These are phyloP conservation scores for Pythium apleroticum DNA, from an alignment of 352 stramenopile genomes.

Conservation along the genomic window DNA sequence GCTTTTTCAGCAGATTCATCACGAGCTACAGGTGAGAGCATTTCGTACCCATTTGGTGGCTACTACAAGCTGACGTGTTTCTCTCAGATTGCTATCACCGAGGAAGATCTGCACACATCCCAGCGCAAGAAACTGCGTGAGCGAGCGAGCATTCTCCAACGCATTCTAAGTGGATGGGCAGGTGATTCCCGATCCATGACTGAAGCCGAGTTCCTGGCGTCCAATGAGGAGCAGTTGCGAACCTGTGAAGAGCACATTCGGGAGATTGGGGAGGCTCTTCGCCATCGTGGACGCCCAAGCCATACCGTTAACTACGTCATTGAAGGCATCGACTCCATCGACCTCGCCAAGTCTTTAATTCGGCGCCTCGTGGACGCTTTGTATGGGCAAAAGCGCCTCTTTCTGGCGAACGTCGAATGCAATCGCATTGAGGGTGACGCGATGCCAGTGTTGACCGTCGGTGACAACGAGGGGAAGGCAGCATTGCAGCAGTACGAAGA, in stretches of 20 bases:
- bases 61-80: background rate
- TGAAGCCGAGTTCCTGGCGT: slow-evolving; percentile 52
- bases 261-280: slow-evolving; percentile 46
- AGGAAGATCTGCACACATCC: slow-evolving; percentile 48
- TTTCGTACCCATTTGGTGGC: background rate
- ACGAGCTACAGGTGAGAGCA: slow-evolving; percentile 42
- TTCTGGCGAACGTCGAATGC: slow-evolving; percentile 1
- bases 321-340: slow-evolving; percentile 45
- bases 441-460: background rate
- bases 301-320: slow-evolving; percentile 26
- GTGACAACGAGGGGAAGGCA: background rate
- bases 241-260: slow-evolving; percentile 62
- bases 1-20: slow-evolving; percentile 36
- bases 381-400: slow-evolving; percentile 45
- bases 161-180: slow-evolving; percentile 36
- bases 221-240: slow-evolving; percentile 53
- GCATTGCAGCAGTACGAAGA: slow-evolving; percentile 6
- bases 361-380: slow-evolving; percentile 50
- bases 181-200: slow-evolving; percentile 25
- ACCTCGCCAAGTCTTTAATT: slow-evolving; percentile 47
- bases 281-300: slow-evolving; percentile 16
- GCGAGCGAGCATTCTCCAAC: slow-evolving; percentile 46
- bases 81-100: slow-evolving; percentile 42
- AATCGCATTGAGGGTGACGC: background rate
- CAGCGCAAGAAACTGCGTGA: slow-evolving; percentile 51